Evolutionary conservation across 1,284 basidiomycete species (phyloP).

Genomic region (Sporisorium iseilematis-ciliati): DNA sequence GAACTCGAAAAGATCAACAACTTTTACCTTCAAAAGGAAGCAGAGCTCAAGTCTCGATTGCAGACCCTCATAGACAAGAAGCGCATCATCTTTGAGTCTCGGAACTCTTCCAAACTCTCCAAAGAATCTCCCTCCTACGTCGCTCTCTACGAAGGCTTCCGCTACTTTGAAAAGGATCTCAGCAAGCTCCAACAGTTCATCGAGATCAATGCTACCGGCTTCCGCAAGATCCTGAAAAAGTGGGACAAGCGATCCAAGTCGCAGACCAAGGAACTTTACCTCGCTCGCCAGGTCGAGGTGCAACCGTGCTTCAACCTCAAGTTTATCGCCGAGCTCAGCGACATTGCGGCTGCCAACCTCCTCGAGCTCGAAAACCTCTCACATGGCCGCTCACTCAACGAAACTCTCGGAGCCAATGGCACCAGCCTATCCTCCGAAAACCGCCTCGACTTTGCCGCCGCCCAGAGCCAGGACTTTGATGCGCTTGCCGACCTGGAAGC

Average conservation of each 20-base stretch:
- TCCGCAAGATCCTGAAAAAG: conserved; percentile 98
- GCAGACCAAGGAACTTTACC: conserved; percentile 94
- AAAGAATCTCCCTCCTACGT: conserved; percentile 66
- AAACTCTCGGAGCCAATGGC: conserved; percentile 26
- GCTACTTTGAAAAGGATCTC: conserved; percentile 93
- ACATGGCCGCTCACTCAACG: conserved; percentile 51
- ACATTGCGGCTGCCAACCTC: conserved; percentile 92
- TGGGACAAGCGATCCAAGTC: conserved; percentile 98
- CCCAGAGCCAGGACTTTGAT: conserved; percentile 57
- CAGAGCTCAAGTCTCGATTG: conserved; percentile 87
- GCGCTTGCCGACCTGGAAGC: conserved; percentile 65
- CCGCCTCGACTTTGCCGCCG: conserved; percentile 66
- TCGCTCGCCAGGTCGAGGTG: conserved; percentile 96
- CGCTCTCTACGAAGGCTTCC: conserved; percentile 92
- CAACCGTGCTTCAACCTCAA: conserved; percentile 86
- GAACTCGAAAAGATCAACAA: conserved; percentile 99
- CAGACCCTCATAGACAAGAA: conserved; percentile 96
- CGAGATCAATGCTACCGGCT: conserved; percentile 97
- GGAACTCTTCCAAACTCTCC: conserved; percentile 57
- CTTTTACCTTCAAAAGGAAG: conserved; percentile 99
- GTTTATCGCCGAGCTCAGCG: conserved; percentile 94
- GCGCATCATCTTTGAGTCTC: conserved; percentile 71
- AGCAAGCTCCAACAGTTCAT: conserved; percentile 96
- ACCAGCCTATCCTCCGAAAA: conserved; percentile 57
- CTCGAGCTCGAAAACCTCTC: conserved; percentile 84